These are phyloP conservation scores for Suillus tomentosus DNA, from an alignment of 768 basidiomycete genomes.

Conservation along the genomic window DNA sequence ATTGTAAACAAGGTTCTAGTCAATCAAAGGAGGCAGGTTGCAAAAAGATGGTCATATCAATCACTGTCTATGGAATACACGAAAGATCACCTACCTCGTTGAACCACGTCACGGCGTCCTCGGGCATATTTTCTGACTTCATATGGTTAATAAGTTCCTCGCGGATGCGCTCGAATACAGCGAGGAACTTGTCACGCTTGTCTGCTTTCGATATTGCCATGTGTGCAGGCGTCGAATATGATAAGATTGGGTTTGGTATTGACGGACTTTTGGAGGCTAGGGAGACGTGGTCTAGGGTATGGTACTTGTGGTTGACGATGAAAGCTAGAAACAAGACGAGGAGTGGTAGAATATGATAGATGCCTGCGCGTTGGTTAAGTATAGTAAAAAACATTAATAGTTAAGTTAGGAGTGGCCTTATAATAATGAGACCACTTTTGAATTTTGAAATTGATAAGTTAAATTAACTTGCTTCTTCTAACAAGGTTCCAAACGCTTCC, in stretches of 20 bases:
- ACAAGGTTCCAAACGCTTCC: too few species aligned
- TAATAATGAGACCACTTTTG: conserved; percentile 8
- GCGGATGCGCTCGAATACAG: conserved; percentile 68
- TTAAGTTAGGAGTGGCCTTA: neutral
- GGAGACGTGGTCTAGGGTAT: neutral
- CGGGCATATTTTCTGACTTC: conserved; percentile 73
- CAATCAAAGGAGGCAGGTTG: neutral
- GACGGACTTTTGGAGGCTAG: neutral
- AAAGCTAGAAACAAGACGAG: neutral
- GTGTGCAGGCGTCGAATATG: neutral
- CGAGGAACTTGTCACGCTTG: conserved; percentile 67
- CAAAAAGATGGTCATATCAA: neutral
- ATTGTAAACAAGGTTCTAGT: conserved; percentile 86
- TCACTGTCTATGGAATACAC: neutral
- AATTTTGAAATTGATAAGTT: too few species aligned
- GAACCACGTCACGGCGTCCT: conserved; percentile 86
- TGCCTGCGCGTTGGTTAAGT: neutral
- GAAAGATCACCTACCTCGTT: conserved; percentile 55
- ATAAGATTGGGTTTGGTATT: neutral
- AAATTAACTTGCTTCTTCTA: too few species aligned
- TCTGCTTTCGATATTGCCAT: conserved; percentile 34
- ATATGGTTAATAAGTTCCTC: conserved; percentile 78
- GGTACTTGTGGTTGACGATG: neutral
- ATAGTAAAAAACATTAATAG: neutral
- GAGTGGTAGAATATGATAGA: neutral